Percentiles rank a stretch among this genome's conserved stretches.
Evolutionary conservation across 2,329 filamentous ascomycete genomes (phyloP).

Genomic region (Chaetomiaceae sp.): DNA sequence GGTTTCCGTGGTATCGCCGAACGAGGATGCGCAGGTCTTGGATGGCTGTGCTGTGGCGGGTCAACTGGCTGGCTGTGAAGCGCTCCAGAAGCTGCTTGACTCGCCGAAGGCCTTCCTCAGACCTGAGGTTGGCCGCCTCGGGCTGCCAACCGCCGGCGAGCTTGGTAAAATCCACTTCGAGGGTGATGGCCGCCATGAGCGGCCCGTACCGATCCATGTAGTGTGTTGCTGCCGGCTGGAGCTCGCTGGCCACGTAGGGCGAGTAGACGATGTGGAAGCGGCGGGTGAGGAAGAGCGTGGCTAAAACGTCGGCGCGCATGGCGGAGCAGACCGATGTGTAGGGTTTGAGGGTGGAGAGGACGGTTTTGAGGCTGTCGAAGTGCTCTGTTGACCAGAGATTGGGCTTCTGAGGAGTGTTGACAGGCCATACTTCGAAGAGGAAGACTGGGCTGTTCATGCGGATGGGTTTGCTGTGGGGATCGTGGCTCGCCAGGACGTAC

Average conservation of each 20-base stretch:
- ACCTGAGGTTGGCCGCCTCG: slow-evolving; percentile 7
- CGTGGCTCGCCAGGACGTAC: slow-evolving; percentile 18
- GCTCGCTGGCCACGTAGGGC: slow-evolving; percentile 32
- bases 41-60: slow-evolving; percentile 7
- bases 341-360: slow-evolving; percentile 25
- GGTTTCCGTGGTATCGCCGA: slow-evolving; percentile 19
- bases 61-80: slow-evolving; percentile 16
- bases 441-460: slow-evolving; percentile 32
- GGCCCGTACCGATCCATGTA: slow-evolving; percentile 35
- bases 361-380: slow-evolving; percentile 30
- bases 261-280: slow-evolving; percentile 39
- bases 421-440: slow-evolving; percentile 34
- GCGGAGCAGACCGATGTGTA: slow-evolving; percentile 33
- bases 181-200: slow-evolving; percentile 34
- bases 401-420: background rate
- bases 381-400: slow-evolving; percentile 23
- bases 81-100: slow-evolving; percentile 8
- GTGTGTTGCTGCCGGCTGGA: slow-evolving; percentile 34
- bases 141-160: slow-evolving; percentile 18
- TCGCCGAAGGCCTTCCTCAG: slow-evolving; percentile 1
- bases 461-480: slow-evolving; percentile 21
- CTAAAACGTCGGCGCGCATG: slow-evolving; percentile 36
- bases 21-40: slow-evolving; percentile 18
- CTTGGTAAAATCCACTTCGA: slow-evolving; percentile 40
- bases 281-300: slow-evolving; percentile 33